phyloP scores from a whole-genome alignment of 2,329 filamentous ascomycete genomes.

The Ceratocystis cacaofunesta region DNA sequence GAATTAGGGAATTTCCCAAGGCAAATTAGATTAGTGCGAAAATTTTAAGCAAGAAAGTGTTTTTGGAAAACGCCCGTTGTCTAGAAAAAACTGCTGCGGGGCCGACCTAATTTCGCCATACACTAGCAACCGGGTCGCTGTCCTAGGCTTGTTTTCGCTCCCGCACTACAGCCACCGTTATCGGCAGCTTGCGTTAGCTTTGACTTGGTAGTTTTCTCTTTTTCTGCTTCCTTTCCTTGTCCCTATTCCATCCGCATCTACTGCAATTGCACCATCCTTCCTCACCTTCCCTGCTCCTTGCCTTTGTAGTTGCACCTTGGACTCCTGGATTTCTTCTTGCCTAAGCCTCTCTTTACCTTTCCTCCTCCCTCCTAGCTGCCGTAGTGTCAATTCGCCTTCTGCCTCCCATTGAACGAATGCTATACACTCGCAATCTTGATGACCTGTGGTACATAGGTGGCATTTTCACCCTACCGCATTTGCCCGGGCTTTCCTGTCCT shows the following conservation, averaged over 20 bases:
- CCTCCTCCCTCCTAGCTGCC: not conserved
- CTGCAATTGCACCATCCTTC: conserved; percentile 2
- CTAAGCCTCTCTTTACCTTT: not conserved
- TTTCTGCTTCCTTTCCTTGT: not conserved
- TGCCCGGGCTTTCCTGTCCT: not conserved
- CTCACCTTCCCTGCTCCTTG: not conserved
- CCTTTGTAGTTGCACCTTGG: not conserved
- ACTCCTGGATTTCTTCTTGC: not conserved
- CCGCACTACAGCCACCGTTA: conserved; percentile 2
- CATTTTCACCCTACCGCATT: not conserved
- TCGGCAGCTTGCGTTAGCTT: not conserved
- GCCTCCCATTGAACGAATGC: too few relatives aligned
- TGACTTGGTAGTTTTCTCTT: not conserved
- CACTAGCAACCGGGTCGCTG: not conserved
- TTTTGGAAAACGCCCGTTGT: not conserved
- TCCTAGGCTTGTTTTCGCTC: not conserved
- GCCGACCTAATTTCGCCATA: not conserved
- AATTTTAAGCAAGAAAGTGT: not conserved
- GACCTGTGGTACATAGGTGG: not conserved
- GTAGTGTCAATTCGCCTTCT: too few relatives aligned
- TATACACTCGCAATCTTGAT: too few relatives aligned
- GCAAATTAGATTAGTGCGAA: not conserved
- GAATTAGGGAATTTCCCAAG: not conserved
- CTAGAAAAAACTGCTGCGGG: not conserved
- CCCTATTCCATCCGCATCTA: not conserved